Base-by-base conservation (phyloP, 805 yeast species). In the Millerozyma acaciae region DNA sequence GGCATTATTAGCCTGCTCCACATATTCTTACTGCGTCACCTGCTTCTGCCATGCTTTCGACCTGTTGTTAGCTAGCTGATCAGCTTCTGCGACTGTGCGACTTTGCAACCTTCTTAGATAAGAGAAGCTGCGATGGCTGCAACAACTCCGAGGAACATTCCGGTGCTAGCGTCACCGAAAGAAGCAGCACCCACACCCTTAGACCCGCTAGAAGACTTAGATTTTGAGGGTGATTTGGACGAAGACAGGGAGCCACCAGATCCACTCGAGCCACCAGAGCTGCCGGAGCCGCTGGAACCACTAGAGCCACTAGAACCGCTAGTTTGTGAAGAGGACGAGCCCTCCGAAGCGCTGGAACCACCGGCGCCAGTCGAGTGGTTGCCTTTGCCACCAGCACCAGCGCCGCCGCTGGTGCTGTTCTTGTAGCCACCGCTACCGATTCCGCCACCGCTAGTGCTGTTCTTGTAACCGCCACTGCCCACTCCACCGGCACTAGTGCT, bases 81-180 rank as follows among this genome's bases (percentile, higher is more conserved):
- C n/a, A n/a, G n/a, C n/a, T n/a, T n/a, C n/a, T n/a, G n/a, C n/a
- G n/a, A n/a, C n/a, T n/a, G n/a, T n/a, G n/a, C n/a, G n/a, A n/a
- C n/a, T n/a, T n/a, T n/a, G n/a, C n/a, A n/a, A n/a, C n/a, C n/a
- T n/a, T n/a, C n/a, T 26, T 15, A 26, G 17, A 26, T 26, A 26
- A 26, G 19, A n/a, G 14, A 26, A 8, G 19, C 29, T 26, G 14
- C 10, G 34, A 52, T 54, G 24, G 59, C 51, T 26, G 58, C 65
- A 25, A 51, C 49, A 8, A 52, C 41, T 21, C 55, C 63, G 33
- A 50, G 27, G 16, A 46, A 29, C 24, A 40, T 48, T 29, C 46
- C 44, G n/a, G 35, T 35, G 21, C 43, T 35, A 20, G 49, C 35
- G 15, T 43, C 43, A 14, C 35, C 40, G 19, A 40, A 21, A 19